Evolutionary conservation across 176 grass and related monocot species (phyloP).

Genomic region (Avena eriantha): DNA sequence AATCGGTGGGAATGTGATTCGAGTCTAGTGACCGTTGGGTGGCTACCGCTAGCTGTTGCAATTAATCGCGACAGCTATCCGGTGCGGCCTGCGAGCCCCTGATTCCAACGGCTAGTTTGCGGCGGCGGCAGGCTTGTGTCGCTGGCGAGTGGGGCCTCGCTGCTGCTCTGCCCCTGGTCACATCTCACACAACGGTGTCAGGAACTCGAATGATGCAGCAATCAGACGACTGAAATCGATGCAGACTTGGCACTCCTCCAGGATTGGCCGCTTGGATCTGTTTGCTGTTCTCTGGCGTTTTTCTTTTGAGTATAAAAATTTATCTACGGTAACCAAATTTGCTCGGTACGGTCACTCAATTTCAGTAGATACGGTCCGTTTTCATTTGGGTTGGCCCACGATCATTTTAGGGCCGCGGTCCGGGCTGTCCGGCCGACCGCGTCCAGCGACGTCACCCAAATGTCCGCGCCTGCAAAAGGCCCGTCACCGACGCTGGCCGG

Average conservation of each 20-base stretch:
- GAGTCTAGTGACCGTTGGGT: slow-evolving; percentile 47
- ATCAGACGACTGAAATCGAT: background rate
- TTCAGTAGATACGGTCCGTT: too few species aligned
- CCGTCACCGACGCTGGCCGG: too few species aligned
- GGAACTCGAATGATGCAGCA: background rate
- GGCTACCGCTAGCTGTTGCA: slow-evolving; percentile 12
- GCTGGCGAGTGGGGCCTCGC: background rate
- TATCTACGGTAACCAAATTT: too few species aligned
- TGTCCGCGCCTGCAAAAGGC: too few species aligned
- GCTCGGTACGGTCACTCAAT: too few species aligned
- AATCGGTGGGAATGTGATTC: slow-evolving; percentile 1
- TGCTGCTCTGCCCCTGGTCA: background rate
- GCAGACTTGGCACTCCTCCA: background rate
- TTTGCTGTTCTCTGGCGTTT: too few species aligned
- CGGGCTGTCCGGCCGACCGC: too few species aligned
- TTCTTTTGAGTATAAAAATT: too few species aligned
- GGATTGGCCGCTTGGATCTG: background rate
- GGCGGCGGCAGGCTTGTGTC: background rate
- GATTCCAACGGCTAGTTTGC: slow-evolving; percentile 50
- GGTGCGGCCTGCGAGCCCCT: slow-evolving; percentile 6
- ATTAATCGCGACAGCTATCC: slow-evolving; percentile 1
- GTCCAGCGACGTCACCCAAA: too few species aligned
- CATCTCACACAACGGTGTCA: background rate
- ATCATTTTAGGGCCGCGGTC: too few species aligned
- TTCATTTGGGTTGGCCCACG: too few species aligned